phyloP scores from a whole-genome alignment of 163 green algal species.

The Coccomyxa subellipsoidea region DNA sequence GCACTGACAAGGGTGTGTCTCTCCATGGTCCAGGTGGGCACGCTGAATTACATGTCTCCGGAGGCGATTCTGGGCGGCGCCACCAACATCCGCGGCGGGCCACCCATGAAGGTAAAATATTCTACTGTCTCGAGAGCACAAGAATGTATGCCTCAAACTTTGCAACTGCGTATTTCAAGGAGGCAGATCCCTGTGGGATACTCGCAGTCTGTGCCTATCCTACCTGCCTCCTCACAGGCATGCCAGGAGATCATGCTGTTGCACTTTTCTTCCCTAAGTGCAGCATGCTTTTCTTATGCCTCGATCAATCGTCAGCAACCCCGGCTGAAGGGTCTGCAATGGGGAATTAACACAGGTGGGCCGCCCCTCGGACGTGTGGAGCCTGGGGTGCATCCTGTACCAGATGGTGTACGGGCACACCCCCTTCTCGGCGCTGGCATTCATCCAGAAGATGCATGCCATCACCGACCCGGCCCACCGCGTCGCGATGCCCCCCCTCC shows the following conservation, averaged over 20 bases:
- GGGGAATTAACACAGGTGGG: conserved; percentile 52
- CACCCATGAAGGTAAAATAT: conserved; percentile 70
- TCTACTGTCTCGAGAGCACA: too few species aligned
- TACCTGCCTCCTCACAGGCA: too few species aligned
- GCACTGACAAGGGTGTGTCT: background rate
- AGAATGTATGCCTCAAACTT: too few species aligned
- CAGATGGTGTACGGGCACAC: conserved; percentile 91
- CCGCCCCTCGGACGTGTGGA: conserved; percentile 92
- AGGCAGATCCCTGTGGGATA: too few species aligned
- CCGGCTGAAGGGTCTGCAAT: background rate
- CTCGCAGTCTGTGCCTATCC: too few species aligned
- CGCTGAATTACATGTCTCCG: conserved; percentile 98
- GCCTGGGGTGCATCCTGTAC: conserved; percentile 97
- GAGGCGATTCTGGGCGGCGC: conserved; percentile 88
- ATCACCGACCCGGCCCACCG: conserved; percentile 83
- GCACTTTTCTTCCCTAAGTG: too few species aligned
- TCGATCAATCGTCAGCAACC: too few species aligned
- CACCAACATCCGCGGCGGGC: conserved; percentile 70
- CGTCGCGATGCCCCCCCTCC: conserved; percentile 67
- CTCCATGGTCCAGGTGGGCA: conserved; percentile 72
- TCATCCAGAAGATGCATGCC: conserved; percentile 96
- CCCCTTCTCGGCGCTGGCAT: conserved; percentile 79
- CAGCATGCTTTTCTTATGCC: too few species aligned
- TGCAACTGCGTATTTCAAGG: too few species aligned
- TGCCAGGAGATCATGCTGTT: too few species aligned